phyloP scores from a whole-genome alignment of 73 alveolate genomes.

The Stentor roeselii region DNA sequence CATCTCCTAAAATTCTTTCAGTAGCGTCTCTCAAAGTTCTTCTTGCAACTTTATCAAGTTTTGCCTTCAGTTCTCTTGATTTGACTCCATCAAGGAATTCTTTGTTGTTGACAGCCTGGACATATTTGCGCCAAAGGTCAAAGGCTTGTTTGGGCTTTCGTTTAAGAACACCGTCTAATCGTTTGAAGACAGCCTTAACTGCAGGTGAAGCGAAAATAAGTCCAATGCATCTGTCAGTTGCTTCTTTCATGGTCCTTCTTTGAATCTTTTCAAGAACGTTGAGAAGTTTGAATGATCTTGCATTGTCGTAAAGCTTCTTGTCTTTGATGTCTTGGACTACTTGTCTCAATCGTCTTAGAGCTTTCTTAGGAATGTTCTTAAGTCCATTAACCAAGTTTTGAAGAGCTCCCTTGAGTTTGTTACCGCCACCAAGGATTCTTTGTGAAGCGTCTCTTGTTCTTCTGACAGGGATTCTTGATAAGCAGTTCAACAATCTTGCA shows the following conservation, averaged over 20 bases:
- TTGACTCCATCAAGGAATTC: not conserved
- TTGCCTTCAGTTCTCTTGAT: not conserved
- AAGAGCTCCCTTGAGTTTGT: constrained; percentile 6
- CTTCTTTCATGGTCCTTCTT: constrained; percentile 4
- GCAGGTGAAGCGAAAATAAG: not conserved
- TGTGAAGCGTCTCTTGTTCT: not conserved
- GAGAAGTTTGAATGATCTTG: not conserved
- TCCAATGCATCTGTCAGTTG: constrained; percentile 2
- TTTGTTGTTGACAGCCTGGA: not conserved
- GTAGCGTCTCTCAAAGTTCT: constrained; percentile 13
- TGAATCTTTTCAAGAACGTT: not conserved
- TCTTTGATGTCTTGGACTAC: not conserved
- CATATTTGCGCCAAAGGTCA: not conserved
- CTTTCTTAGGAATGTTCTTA: not conserved
- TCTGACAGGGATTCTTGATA: not conserved
- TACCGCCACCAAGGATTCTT: constrained; percentile 19
- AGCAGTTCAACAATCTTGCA: not conserved
- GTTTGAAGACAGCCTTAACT: not conserved
- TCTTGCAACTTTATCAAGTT: not conserved
- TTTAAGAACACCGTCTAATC: not conserved
- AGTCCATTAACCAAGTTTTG: not conserved
- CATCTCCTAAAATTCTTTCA: constrained; percentile 1
- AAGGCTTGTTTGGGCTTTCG: not conserved
- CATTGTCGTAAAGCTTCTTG: not conserved
- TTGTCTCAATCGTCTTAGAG: not conserved